Evolutionary conservation across 495 filamentous ascomycete species (phyloP).

Genomic region (Staphylotrichum longicolle): DNA sequence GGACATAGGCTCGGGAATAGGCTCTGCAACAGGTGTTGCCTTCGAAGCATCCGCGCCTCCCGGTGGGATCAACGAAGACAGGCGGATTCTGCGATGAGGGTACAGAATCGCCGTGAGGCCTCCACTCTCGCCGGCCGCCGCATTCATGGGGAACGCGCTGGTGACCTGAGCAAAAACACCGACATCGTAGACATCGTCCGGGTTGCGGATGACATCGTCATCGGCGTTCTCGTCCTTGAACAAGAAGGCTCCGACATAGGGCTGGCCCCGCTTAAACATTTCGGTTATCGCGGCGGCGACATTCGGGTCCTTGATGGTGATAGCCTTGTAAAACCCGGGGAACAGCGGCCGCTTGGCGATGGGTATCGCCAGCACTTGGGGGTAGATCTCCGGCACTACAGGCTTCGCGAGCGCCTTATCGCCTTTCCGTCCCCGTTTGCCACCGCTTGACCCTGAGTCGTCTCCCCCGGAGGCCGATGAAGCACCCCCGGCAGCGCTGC

Average conservation of each 20-base stretch:
- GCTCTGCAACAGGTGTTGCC: slow-evolving; percentile 41
- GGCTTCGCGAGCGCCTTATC: slow-evolving; percentile 83
- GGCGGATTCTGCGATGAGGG: slow-evolving; percentile 90
- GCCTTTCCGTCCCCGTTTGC: slow-evolving; percentile 61
- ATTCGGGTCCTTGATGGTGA: slow-evolving; percentile 87
- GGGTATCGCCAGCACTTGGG: slow-evolving; percentile 98
- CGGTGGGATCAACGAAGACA: slow-evolving; percentile 75
- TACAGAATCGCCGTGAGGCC: slow-evolving; percentile 90
- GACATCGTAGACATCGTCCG: slow-evolving; percentile 87
- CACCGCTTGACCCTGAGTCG: slow-evolving; percentile 46
- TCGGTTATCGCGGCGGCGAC: slow-evolving; percentile 89
- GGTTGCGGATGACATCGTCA: slow-evolving; percentile 81
- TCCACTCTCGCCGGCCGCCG: slow-evolving; percentile 62
- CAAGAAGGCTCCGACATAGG: slow-evolving; percentile 94
- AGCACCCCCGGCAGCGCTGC: slow-evolving; percentile 38
- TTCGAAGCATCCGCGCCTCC: slow-evolving; percentile 40
- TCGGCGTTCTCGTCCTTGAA: slow-evolving; percentile 95
- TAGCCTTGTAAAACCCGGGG: slow-evolving; percentile 97
- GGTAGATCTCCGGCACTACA: slow-evolving; percentile 88
- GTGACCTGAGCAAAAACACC: slow-evolving; percentile 98
- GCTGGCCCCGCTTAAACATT: slow-evolving; percentile 96
- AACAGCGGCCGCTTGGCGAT: slow-evolving; percentile 93
- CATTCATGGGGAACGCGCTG: slow-evolving; percentile 76
- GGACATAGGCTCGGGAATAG: slow-evolving; percentile 56
- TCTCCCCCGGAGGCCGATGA: slow-evolving; percentile 47